phyloP scores from a whole-genome alignment of 2,329 filamentous ascomycete species.

The Trichoderma sp. region DNA sequence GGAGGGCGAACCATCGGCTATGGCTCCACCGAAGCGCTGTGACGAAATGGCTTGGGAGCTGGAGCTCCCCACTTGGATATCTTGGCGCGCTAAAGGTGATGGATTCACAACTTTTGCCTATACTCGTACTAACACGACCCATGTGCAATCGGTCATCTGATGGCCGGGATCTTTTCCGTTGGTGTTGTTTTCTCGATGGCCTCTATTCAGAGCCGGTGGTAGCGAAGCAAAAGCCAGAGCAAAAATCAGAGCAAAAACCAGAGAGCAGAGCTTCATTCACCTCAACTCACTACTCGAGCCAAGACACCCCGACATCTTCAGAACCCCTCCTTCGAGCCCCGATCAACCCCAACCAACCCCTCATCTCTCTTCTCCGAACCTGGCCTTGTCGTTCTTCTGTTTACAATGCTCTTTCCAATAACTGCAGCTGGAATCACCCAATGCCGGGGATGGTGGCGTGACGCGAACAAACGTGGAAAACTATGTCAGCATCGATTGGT shows the following conservation, averaged over 20 bases:
- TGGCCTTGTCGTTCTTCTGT: background rate
- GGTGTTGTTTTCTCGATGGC: background rate
- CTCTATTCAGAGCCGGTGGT: background rate
- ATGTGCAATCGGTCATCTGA: background rate
- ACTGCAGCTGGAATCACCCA: conserved; percentile 8
- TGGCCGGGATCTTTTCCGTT: background rate
- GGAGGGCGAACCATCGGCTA: conserved; percentile 9
- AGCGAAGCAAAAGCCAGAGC: background rate
- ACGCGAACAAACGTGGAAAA: conserved; percentile 4
- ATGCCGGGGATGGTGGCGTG: conserved; percentile 16
- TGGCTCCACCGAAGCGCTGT: background rate
- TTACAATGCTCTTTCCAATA: background rate
- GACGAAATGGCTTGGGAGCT: conserved; percentile 14
- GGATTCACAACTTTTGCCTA: background rate
- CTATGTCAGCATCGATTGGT: background rate
- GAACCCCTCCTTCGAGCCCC: background rate
- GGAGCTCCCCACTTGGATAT: background rate
- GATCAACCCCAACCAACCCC: background rate
- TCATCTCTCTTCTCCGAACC: background rate
- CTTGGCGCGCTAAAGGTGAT: background rate
- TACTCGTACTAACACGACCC: background rate
- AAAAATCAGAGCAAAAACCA: background rate
- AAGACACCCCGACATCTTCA: background rate
- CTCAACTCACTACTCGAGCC: background rate
- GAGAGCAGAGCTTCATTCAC: background rate